Base-by-base conservation (phyloP, 208 protist genomes). In the Leptomonas seymouri region DNA sequence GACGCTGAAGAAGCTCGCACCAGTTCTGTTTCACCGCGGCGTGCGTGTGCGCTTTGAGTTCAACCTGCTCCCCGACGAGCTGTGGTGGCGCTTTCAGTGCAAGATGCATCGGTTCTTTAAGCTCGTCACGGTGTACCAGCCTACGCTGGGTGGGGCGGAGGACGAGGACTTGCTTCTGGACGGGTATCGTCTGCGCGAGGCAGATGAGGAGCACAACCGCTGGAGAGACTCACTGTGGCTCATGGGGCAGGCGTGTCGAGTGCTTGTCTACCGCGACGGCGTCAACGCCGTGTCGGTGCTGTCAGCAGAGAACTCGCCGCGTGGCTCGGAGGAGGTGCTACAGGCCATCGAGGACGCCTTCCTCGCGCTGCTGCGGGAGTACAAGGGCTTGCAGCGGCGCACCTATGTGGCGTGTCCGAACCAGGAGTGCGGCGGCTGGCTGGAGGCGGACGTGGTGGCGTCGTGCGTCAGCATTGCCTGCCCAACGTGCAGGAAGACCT, bases 141-240 rank as follows among this genome's bases (percentile, higher is more conserved):
- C 89, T 7, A 45, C 69, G 44, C 49, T 58, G 21, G 69, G 70
- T 34, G 61, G 53, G 18, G 45, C 49, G 4, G 67, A 82, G 21
- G 81, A 87, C 36, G 85, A 94, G 65, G 75, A 85, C 36, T 45
- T 84, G 41, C 46, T 90, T 23, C 50, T 90, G 45, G 74, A 85
- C 67, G 82, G 89, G n/a, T 82, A 81, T 50, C 80, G 89, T 2
- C 79, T 93, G 54, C 72, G 74, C 15, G 86, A 95, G 77, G 79
- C 84, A 25, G 84, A 93, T 67, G 84, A 96, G 54, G 84, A 93
- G 76, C 86, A 94, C 76, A 95, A 86, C 67, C 82, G 89, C 28
- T 97, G 93, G 90, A 74, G 55, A 14, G 90, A 96, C 71, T 87
- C 85, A 31, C 81, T 97, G 75, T 97, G 93, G 89, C 86, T 97